phyloP scores from a whole-genome alignment of 805 yeast genomes.

The Saccharomycopsis sp. region DNA sequence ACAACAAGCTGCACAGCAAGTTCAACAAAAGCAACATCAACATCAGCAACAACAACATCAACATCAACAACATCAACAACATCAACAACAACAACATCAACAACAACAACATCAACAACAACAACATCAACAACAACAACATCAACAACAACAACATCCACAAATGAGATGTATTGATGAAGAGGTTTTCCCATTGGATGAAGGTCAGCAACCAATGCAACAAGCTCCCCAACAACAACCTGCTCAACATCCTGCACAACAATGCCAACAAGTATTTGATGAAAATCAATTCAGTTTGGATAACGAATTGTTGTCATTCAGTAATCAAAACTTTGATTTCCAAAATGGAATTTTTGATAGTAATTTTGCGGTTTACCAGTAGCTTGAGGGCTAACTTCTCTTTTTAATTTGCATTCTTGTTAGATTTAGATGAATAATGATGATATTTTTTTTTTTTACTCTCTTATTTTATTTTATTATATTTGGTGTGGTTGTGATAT shows the following conservation, averaged over 20 bases:
- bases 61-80: slow-evolving; percentile 6
- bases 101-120: not conserved
- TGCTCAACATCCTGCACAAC: not conserved
- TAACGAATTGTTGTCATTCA: slow-evolving; percentile 4
- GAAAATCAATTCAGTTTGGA: slow-evolving; percentile 6
- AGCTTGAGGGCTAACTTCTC: not conserved
- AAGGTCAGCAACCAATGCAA: slow-evolving; percentile 1
- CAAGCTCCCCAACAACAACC: not conserved
- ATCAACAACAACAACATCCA: slow-evolving; percentile 7
- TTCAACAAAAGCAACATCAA: slow-evolving; percentile 8
- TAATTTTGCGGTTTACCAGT: slow-evolving; percentile 4
- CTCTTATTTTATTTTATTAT: not conserved
- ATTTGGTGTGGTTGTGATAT: not conserved
- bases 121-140: not conserved
- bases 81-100: not conserved
- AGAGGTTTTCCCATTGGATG: slow-evolving; percentile 21
- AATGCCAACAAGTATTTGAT: not conserved
- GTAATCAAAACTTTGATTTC: slow-evolving; percentile 4
- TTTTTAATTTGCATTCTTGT: not conserved
- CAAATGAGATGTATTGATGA: slow-evolving; percentile 15
- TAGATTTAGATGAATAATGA: not conserved
- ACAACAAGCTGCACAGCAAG: slow-evolving; percentile 12
- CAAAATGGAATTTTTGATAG: not conserved
- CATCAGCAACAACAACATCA: slow-evolving; percentile 8
- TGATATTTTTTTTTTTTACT: not conserved